Evolutionary conservation across 2,329 filamentous ascomycete species (phyloP).

Genomic region (Paraconiothyrium sp.): DNA sequence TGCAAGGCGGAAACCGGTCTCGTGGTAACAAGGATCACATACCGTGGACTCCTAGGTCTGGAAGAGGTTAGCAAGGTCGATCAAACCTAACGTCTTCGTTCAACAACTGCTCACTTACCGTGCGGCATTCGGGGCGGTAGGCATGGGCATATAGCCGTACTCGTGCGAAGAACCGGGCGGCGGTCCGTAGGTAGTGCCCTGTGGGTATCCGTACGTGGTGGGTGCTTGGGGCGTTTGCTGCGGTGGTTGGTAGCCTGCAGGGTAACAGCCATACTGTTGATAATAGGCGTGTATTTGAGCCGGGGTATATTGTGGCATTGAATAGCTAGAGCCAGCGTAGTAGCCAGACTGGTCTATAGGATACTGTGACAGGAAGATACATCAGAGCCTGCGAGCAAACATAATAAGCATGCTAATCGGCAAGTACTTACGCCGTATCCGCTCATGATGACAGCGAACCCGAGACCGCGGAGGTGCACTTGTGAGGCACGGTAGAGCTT

Average conservation of each 20-base stretch:
- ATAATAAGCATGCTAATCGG: background rate
- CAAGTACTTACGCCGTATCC: constrained; percentile 32
- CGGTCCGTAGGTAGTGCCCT: constrained; percentile 24
- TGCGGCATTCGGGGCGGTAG: constrained; percentile 4
- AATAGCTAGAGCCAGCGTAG: constrained; percentile 27
- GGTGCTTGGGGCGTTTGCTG: constrained; percentile 38
- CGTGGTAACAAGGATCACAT: constrained; percentile 8
- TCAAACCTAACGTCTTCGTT: background rate
- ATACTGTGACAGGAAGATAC: constrained; percentile 24
- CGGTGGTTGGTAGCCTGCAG: constrained; percentile 22
- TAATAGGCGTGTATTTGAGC: constrained; percentile 42
- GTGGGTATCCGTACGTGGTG: constrained; percentile 31
- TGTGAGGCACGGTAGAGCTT: constrained; percentile 19
- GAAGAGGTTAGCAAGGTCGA: constrained; percentile 1
- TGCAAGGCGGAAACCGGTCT: constrained; percentile 8
- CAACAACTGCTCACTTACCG: constrained; percentile 4
- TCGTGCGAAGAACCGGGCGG: constrained; percentile 14
- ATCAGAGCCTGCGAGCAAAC: constrained; percentile 8
- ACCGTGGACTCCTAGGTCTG: constrained; percentile 13
- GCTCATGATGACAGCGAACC: constrained; percentile 31
- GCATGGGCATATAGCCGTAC: constrained; percentile 7
- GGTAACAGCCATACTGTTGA: constrained; percentile 41
- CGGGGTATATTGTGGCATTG: constrained; percentile 44
- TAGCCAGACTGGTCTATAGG: constrained; percentile 32
- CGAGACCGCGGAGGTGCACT: constrained; percentile 21